Base-by-base conservation (phyloP, 2,329 filamentous ascomycete genomes). In the Colletotrichum incanum region DNA sequence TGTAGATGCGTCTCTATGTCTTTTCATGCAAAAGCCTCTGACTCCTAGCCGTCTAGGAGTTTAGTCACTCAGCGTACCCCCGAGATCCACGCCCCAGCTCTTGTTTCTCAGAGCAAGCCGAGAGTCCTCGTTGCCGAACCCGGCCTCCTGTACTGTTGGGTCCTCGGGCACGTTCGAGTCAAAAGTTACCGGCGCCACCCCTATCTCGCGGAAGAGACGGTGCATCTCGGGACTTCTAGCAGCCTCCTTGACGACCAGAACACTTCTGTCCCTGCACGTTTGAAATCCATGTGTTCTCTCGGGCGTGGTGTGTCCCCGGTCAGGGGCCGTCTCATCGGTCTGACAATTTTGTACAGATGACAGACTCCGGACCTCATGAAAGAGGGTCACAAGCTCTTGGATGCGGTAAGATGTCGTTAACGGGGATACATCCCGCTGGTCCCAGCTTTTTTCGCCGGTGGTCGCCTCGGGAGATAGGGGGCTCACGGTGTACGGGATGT, bases 171-270 rank as follows among this genome's bases (percentile, higher is more conserved):
- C 43, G 9, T 65, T 45, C 23, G 52, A 8, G 18, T 28, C 34
- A 28, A 34, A 11, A 20, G 26, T 37, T n/a, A 31, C 9, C 18
- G 63, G 18, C 4, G 31, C 45, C 34, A 37, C 34, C 1, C 56
- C 64, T 23, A 71, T 41, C 2, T 62, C 68, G 23, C 58, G 5
- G 18, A 71, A 50, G 41, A 68, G 50, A 11, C 47, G 63, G 8
- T n/a, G 4, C 41, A 67, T 14, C 41, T 14, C 49, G 1, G 41
- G 31, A 20, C n/a, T 47, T 2, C 18, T 39, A 26, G n/a, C 39
- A 16, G 39, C 49, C 23, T 49, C 56, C 31, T 61, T 49, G 1
- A 56, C 26, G 28, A 66, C 62, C 37, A 54, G 23, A 3, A 70
- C 7, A 20, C 20, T 12, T 1, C 20, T 28, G 8, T 23, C 28